phyloP scores from a whole-genome alignment of 2,329 filamentous ascomycete genomes.

The Ilyonectria mors-panacis region DNA sequence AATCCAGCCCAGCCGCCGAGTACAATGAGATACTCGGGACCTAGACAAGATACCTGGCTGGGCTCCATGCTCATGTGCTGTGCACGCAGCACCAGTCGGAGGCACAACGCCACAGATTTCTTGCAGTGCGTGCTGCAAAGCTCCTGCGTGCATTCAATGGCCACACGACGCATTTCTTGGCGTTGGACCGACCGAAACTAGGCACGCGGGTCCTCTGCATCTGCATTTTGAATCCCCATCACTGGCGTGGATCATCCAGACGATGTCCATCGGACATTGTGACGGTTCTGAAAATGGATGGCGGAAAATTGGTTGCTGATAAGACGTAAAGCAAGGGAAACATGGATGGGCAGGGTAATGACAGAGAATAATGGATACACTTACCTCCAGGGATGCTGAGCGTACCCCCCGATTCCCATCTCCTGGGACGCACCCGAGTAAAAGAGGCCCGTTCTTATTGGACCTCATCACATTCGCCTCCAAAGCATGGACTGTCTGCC shows the following conservation, averaged over 20 bases:
- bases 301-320: not conserved
- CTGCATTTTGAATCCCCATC: conserved; percentile 12
- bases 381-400: conserved; percentile 6
- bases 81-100: conserved; percentile 29
- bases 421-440: not conserved
- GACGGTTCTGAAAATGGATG: conserved; percentile 7
- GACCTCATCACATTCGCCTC: not conserved
- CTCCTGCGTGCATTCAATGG: conserved; percentile 30
- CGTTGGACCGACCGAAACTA: conserved; percentile 23
- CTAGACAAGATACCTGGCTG: conserved; percentile 25
- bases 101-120: conserved; percentile 34
- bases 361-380: conserved; percentile 3
- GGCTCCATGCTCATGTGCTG: conserved; percentile 27
- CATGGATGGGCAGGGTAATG: not conserved
- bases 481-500: conserved; percentile 8
- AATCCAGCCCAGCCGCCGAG: conserved; percentile 20
- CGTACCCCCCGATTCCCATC: not conserved
- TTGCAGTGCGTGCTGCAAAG: conserved; percentile 29
- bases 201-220: conserved; percentile 25
- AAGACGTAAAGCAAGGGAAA: not conserved
- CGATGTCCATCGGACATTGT: conserved; percentile 6
- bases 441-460: conserved; percentile 7
- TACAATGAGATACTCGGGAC: conserved; percentile 35
- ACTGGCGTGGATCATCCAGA: conserved; percentile 19
- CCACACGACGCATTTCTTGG: conserved; percentile 10